Base-by-base conservation (phyloP, 1,284 basidiomycete species). In the Rhodotorula sp. region DNA sequence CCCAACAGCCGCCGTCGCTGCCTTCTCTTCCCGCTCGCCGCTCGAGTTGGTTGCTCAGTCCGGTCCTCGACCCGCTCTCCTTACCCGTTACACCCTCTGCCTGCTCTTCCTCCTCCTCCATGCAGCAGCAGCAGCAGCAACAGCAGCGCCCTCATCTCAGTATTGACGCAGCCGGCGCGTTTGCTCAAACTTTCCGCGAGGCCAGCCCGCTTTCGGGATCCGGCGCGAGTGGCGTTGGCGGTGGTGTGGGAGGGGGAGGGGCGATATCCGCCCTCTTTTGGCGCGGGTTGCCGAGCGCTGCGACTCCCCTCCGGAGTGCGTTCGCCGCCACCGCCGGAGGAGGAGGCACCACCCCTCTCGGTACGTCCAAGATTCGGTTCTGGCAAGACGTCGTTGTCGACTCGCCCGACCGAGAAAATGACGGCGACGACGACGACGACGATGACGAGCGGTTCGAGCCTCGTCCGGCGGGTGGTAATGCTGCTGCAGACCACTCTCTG, bases 381-480 rank as follows among this genome's bases (percentile, higher is more conserved):
- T 26, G 51, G 51, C 51, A n/a, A 14, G 20, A 52, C 23, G 21
- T n/a, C 7, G 21, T 23, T 23, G 12, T n/a, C 51, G 51, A 54
- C 52, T 54, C n/a, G 23, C 14, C n/a, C 21, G 52, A 16, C 15
- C 54, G 26, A 16, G n/a, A 29, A 14, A 23, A 10, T 12, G 67
- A 71, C 29, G 66, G 65, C 29, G 2, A 29, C 29, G 29, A 29
- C 29, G 29, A 29, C 29, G 29, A 29, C 29, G 29, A 29, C 29
- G 29, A 10, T 12, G 67, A 71, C 29, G 66, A 68, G 49, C 46
- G 70, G 49, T 71, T 71, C 62, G 70, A 71, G 49, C 70, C 70
- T 59, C 52, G 29, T 6, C 14, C 47, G 1, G 67, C 64, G 47
- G 39, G 58, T 16, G 46, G 26, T 21, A 18, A 34, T 34, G 34